Evolutionary conservation across 2,329 filamentous ascomycete genomes (phyloP).

Genomic region (Fusarium sp.): DNA sequence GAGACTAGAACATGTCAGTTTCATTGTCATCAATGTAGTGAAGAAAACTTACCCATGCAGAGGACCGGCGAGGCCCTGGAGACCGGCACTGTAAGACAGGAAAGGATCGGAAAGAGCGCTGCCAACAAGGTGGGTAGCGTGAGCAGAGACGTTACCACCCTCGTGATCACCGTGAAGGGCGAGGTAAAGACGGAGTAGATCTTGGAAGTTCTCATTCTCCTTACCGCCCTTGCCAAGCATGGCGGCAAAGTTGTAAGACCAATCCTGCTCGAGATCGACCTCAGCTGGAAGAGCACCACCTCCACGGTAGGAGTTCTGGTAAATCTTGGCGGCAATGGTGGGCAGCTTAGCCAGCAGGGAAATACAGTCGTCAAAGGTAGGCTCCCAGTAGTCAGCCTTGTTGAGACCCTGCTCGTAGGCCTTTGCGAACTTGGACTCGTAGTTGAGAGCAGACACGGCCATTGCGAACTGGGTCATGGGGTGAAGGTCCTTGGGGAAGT

Average conservation of each 20-base stretch:
- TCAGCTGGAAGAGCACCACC: conserved; percentile 78
- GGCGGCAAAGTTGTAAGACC: conserved; percentile 98
- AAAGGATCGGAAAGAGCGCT: conserved; percentile 95
- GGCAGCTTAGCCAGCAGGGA: conserved; percentile 95
- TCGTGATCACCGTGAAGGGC: conserved; percentile 98
- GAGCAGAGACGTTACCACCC: conserved; percentile 96
- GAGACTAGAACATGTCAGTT: conserved; percentile 63
- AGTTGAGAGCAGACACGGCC: conserved; percentile 94
- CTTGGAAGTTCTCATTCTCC: conserved; percentile 94
- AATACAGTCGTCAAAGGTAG: conserved; percentile 95
- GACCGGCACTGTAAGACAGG: conserved; percentile 94
- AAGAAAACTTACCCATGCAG: conserved; percentile 63
- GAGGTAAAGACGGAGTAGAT: conserved; percentile 92
- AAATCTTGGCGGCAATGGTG: conserved; percentile 96
- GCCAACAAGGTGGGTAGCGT: conserved; percentile 94
- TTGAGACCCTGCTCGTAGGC: conserved; percentile 90
- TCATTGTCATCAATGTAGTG: rapidly evolving
- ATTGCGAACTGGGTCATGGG: conserved; percentile 99
- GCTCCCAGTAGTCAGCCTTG: conserved; percentile 99
- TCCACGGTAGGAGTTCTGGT: conserved; percentile 89
- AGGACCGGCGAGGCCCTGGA: conserved; percentile 95
- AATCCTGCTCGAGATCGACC: conserved; percentile 88
- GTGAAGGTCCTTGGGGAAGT: conserved; percentile 90
- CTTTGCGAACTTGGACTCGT: conserved; percentile 93
- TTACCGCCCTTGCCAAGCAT: conserved; percentile 92